These are phyloP conservation scores for Rhizoclosmatium sp. DNA, from an alignment of 192 early-diverging fungal species.

Conservation along the genomic window DNA sequence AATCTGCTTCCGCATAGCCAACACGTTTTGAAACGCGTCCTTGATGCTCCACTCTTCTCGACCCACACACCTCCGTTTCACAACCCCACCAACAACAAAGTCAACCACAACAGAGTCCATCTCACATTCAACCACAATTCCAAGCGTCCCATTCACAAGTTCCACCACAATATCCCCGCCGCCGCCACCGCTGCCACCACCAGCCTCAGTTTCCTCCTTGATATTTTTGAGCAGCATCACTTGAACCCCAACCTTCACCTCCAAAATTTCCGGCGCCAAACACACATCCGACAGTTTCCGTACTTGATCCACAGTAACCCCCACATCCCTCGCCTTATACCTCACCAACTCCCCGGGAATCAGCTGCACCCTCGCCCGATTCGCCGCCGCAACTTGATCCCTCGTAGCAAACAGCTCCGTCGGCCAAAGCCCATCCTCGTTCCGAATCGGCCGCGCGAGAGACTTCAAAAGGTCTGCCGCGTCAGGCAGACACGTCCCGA, in stretches of 20 bases:
- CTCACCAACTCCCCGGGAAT: slow-evolving; percentile 62
- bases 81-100: slow-evolving; percentile 21
- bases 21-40: not conserved
- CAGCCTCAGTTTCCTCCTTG: not conserved
- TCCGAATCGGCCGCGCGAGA: slow-evolving; percentile 54
- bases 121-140: slow-evolving; percentile 43
- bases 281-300: slow-evolving; percentile 49
- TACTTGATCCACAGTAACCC: not conserved
- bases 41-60: slow-evolving; percentile 20
- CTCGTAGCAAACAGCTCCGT: slow-evolving; percentile 44
- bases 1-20: slow-evolving; percentile 30
- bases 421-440: slow-evolving; percentile 62
- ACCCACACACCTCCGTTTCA: not conserved
- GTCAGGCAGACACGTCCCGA: slow-evolving; percentile 67
- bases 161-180: not conserved
- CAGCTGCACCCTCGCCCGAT: slow-evolving; percentile 58
- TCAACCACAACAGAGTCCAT: slow-evolving; percentile 38
- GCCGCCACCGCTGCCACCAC: not conserved
- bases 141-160: slow-evolving; percentile 57
- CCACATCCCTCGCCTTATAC: slow-evolving; percentile 61
- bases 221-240: slow-evolving; percentile 79
- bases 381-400: slow-evolving; percentile 22
- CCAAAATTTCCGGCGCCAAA: slow-evolving; percentile 67
- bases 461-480: slow-evolving; percentile 59
- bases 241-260: slow-evolving; percentile 78